Evolutionary conservation across 768 basidiomycete species (phyloP).

Genomic region (Termitomyces sp.): DNA sequence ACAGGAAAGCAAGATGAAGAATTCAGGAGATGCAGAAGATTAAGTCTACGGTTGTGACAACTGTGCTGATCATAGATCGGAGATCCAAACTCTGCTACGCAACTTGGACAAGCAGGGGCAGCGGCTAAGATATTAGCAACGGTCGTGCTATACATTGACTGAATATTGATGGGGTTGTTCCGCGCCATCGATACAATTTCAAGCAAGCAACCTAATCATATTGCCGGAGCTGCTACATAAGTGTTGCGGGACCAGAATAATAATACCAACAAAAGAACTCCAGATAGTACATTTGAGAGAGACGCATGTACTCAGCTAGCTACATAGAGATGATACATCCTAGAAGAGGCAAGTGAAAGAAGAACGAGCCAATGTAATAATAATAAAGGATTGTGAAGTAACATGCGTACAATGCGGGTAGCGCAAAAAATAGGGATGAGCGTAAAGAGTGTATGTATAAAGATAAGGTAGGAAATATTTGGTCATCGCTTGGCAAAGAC

Average conservation of each 20-base stretch:
- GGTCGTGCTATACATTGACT: background rate
- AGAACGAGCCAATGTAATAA: conserved; percentile 13
- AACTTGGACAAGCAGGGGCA: background rate
- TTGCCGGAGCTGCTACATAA: background rate
- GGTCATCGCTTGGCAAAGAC: conserved; percentile 83
- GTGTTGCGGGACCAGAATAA: background rate
- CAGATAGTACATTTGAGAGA: conserved; percentile 17
- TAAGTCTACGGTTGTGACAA: background rate
- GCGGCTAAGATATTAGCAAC: background rate
- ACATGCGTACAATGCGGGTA: conserved; percentile 11
- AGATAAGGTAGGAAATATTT: conserved; percentile 20
- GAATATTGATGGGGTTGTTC: background rate
- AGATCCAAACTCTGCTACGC: background rate
- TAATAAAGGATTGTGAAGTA: conserved; percentile 6
- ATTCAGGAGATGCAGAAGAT: background rate
- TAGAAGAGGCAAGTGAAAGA: conserved; percentile 14
- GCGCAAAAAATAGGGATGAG: conserved; percentile 15
- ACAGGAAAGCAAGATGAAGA: background rate
- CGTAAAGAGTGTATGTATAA: conserved; percentile 22
- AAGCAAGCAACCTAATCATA: background rate
- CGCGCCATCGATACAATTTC: background rate
- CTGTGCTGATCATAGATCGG: background rate
- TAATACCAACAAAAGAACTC: background rate
- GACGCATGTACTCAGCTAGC: conserved; percentile 17
- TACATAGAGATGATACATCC: conserved; percentile 32